Conservation (phyloP, 2,329 filamentous ascomycete genomes). For the Alternaria longipes region DNA sequence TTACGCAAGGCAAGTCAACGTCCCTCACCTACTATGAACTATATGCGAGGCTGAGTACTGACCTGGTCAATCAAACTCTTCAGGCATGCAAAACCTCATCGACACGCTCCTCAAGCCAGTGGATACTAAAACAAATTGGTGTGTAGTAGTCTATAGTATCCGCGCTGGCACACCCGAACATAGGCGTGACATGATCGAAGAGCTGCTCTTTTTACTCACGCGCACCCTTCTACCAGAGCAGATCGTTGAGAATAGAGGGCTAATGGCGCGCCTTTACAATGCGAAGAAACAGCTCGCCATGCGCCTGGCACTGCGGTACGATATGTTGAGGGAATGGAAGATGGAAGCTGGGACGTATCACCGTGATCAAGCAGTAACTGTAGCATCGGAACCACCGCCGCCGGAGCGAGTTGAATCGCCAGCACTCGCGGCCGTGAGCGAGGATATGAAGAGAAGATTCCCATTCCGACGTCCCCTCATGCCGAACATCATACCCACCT, state of each 20-base stretch:
- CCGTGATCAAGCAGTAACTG: slow-evolving; percentile 15
- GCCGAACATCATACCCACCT: slow-evolving; percentile 34
- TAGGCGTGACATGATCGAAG: slow-evolving; percentile 19
- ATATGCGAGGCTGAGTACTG: neutral
- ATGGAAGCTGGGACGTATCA: neutral
- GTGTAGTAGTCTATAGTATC: neutral
- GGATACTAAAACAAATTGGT: slow-evolving; percentile 26
- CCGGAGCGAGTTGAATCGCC: neutral
- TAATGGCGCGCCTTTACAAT: slow-evolving; percentile 33
- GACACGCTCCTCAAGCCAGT: slow-evolving; percentile 19
- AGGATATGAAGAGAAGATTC: neutral
- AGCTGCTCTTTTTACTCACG: slow-evolving; percentile 36
- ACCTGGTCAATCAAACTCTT: no score
- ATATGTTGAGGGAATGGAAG: slow-evolving; percentile 39
- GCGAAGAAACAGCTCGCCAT: slow-evolving; percentile 29
- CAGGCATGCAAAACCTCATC: slow-evolving; percentile 2
- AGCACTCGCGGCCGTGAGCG: no score
- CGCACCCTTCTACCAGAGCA: slow-evolving; percentile 40
- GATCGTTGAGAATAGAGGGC: slow-evolving; percentile 32
- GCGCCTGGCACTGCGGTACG: slow-evolving; percentile 35
- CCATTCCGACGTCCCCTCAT: slow-evolving; percentile 16
- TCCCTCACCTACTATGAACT: rapidly evolving
- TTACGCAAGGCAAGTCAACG: no score
- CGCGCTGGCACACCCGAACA: neutral
- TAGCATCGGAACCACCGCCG: slow-evolving; percentile 15